These are phyloP conservation scores for Cryptosporidium tyzzeri DNA, from an alignment of 169 alveolate genomes.

Conservation along the genomic window DNA sequence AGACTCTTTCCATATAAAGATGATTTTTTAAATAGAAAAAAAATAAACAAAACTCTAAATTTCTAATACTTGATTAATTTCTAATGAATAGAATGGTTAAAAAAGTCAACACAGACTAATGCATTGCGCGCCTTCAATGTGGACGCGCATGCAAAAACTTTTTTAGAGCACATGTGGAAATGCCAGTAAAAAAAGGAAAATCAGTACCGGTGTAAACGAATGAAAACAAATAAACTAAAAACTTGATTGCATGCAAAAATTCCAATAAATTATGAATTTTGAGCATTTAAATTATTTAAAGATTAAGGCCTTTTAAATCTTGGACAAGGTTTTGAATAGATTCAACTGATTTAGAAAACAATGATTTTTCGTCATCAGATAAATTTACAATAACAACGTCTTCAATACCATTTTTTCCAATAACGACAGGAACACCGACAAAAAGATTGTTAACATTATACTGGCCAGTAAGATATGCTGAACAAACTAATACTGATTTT, in stretches of 20 bases:
- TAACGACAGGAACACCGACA: conserved; percentile 87
- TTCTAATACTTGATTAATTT: not conserved
- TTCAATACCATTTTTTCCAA: conserved; percentile 88
- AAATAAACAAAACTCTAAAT: no score
- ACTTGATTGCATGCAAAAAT: not conserved
- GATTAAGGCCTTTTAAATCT: conserved; percentile 32
- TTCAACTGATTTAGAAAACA: conserved; percentile 78
- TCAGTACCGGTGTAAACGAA: not conserved
- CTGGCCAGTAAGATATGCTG: conserved; percentile 88
- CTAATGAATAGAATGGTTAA: not conserved
- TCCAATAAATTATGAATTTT: not conserved
- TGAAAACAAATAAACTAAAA: not conserved
- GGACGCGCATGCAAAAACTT: not conserved
- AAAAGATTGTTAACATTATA: conserved; percentile 84
- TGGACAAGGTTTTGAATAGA: conserved; percentile 51
- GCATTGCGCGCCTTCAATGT: not conserved
- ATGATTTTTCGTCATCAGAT: conserved; percentile 80
- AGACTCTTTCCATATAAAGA: no score
- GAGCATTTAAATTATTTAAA: not conserved
- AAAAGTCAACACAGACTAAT: not conserved
- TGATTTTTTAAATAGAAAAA: no score
- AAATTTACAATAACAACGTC: conserved; percentile 83
- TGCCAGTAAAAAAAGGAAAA: not conserved
- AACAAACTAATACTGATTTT: conserved; percentile 85
- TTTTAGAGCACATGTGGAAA: not conserved